Evolutionary conservation across 768 basidiomycete genomes (phyloP).

Genomic region (Tubosaeta sp.): DNA sequence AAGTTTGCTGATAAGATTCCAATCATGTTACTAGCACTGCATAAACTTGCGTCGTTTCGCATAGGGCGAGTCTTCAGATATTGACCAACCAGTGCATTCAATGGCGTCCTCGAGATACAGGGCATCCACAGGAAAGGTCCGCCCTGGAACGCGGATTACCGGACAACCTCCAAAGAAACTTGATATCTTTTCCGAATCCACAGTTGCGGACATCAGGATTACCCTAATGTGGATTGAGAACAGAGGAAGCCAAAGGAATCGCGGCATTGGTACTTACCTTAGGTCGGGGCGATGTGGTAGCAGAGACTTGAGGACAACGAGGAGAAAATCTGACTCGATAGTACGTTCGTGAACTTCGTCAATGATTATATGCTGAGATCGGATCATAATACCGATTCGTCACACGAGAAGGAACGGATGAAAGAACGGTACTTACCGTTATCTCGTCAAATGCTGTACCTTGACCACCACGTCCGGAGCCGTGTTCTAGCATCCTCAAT

Average conservation of each 20-base stretch:
- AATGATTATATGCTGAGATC: constrained; percentile 79
- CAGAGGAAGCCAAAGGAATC: neutral
- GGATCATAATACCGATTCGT: neutral
- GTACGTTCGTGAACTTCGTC: constrained; percentile 98
- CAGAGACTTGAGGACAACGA: constrained; percentile 88
- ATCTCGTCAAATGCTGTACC: constrained; percentile 90
- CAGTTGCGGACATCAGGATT: constrained; percentile 94
- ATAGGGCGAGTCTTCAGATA: constrained; percentile 78
- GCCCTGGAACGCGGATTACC: constrained; percentile 82
- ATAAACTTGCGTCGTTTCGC: constrained; percentile 57
- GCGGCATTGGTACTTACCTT: constrained; percentile 49
- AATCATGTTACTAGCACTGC: neutral
- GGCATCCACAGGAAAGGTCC: constrained; percentile 89
- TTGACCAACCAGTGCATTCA: constrained; percentile 72
- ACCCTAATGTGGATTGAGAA: constrained; percentile 48
- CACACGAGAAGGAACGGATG: constrained; percentile 1
- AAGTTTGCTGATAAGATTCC: neutral
- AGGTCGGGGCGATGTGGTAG: constrained; percentile 72
- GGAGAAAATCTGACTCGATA: constrained; percentile 95
- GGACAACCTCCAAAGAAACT: constrained; percentile 85
- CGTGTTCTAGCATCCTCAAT: constrained; percentile 91
- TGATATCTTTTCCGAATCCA: constrained; percentile 89
- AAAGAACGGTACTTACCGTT: constrained; percentile 54
- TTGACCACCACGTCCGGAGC: constrained; percentile 61
- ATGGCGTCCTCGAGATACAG: constrained; percentile 89